Evolutionary conservation across 148 eudicot species (phyloP), one percentile per base, ranked within the genome.

Genomic region (Camellia granthamiana): DNA sequence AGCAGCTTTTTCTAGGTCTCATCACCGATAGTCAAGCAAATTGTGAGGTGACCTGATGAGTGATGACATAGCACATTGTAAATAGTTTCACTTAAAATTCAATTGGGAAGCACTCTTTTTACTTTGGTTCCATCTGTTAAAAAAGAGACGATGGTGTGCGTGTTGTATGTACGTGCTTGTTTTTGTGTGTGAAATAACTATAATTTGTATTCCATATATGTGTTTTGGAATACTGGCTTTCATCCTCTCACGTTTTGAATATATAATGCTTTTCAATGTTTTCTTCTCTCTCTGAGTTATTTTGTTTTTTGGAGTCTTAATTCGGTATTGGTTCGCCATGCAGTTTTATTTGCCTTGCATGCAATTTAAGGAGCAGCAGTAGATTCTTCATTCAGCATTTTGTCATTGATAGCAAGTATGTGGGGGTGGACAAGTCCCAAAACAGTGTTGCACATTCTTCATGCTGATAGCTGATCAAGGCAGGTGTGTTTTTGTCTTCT

Each of bases 301-400:
- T 18, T 11, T 58, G 41, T 16, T 59, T 10, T 59, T 52, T 63
- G 55, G 68, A 43, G 52, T 12, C 79, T 81, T 56, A 19, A 21
- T 49, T 13, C 30, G 59, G n/a, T 79, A 9, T 75, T 77, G 58
- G 58, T 61, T 76, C 19, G 74, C n/a, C 76, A 62, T 84, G 89
- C 89, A 87, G 89, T 84, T n/a, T 59, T 87, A 51, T 78, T 87
- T 63, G 76, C 80, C 13, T 11, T 87, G 56, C 81, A 72, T 75
- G 80, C 82, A 55, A 82, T 84, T 70, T 87, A 77, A 80, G 74
- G 62, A 47, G 78, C 69, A 67, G 15, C 38, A 63, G 61, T 46
- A 60, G 55, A 42, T 46, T 56, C 70, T 13, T 44, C 21, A 5
- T 68, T 62, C 8, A 69, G 73, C 59, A 68, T 61, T 42, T 66